Evolutionary conservation across 345 rosid species (phyloP), one percentile per base, ranked within the genome.

Genomic region (Dimocarpus longan): DNA sequence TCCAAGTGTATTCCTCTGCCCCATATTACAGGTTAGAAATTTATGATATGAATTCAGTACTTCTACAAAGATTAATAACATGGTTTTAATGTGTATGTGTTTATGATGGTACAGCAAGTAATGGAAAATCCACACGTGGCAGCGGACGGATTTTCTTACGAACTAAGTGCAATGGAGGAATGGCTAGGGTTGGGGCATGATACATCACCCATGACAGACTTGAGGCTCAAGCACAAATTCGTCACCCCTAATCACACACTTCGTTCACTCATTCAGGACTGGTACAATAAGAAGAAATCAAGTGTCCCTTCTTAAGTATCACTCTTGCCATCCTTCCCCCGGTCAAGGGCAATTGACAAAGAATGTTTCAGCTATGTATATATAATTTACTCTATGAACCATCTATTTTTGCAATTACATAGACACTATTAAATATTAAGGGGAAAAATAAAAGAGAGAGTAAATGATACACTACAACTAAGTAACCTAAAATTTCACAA

Each of bases 101-200:
- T 28, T 3, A 3, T 62, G 26, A 5, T 69, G 79, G 43, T 80
- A 81, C 89, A 94, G 97, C 95, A 91, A 6, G 88, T 90, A 22
- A 95, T 93, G 98, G 86, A 87, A 81, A 84, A 88, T 79, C 98
- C 98, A 63, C 88, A 92, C 13, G 71, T 92, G 9, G 97, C 97
- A 10, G 98, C 92, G 0, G 98, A 93, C 40, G 98, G 98, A 68
- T 87, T 91, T 74, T 91, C 98, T 0, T 95, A 95, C 10, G 98
- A 93, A 90, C 68, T 85, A 15, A 98, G 86, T 66, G 95, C 97
- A 7, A 90, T 93, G 8, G 82, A 87, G 50, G 94, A 90, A 79
- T 95, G 98, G 98, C 72, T 92, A 11, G 79, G 82, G 84, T 87
- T 82, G 83, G 95, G 95, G 73, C 86, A 87, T 43, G 91, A 86